Evolutionary conservation across 129 eudicot genomes (phyloP).

Genomic region (Artemisia annua): DNA sequence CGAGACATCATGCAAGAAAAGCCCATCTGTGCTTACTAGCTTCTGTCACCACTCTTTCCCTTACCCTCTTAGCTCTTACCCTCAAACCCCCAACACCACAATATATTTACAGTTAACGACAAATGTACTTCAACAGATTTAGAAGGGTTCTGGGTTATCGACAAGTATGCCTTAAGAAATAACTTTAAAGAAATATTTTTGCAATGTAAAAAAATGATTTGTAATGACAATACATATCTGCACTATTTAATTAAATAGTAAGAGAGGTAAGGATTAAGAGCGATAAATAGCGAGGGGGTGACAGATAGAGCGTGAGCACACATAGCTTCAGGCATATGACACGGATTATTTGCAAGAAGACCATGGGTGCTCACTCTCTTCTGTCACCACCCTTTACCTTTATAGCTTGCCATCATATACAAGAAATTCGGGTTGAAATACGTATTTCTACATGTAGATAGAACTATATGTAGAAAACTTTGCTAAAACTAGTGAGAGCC

Average conservation of each 20-base stretch:
- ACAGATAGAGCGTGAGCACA: constrained; percentile 89
- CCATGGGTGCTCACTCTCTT: constrained; percentile 21
- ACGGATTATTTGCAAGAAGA: constrained; percentile 1
- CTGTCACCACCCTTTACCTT: constrained; percentile 8
- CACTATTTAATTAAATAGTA: not conserved
- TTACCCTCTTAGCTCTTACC: not conserved
- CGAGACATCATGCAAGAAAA: constrained; percentile 11
- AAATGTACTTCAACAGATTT: no score
- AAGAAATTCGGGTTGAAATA: no score
- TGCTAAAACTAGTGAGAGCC: not conserved
- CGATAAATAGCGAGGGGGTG: constrained; percentile 37
- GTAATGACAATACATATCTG: no score
- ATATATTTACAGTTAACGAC: not conserved
- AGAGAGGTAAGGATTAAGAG: not conserved
- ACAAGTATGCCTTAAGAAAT: no score
- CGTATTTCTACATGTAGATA: no score
- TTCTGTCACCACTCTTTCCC: constrained; percentile 30
- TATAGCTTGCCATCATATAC: not conserved
- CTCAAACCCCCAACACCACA: not conserved
- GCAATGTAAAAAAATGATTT: no score
- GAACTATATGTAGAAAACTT: not conserved
- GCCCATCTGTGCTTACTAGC: constrained; percentile 37
- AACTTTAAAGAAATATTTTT: no score
- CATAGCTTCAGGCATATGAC: constrained; percentile 58
- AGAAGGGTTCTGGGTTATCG: not conserved